phyloP scores from a whole-genome alignment of 1,284 basidiomycete genomes.

The Ganoderma multipileum region DNA sequence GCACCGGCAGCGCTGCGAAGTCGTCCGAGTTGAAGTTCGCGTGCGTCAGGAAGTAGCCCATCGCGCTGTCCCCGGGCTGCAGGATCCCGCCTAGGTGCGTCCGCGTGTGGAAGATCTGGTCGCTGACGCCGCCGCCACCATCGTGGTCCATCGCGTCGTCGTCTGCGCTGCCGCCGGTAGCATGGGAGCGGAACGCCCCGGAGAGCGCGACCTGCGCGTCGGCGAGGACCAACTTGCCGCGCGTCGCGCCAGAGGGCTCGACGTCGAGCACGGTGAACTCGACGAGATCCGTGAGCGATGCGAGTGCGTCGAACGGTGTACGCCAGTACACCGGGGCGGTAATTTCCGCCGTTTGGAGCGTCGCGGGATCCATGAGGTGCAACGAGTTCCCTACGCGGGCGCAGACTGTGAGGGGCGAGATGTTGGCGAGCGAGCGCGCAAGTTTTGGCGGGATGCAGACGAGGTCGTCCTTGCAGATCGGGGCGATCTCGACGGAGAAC shows the following conservation, averaged over 20 bases:
- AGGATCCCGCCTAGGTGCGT: constrained; percentile 96
- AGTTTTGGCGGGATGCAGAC: constrained; percentile 88
- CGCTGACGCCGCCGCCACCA: constrained; percentile 43
- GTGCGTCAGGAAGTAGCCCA: constrained; percentile 90
- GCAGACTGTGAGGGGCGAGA: constrained; percentile 88
- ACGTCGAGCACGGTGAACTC: constrained; percentile 97
- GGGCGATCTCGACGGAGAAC: constrained; percentile 96
- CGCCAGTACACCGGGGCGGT: constrained; percentile 91
- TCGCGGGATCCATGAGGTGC: constrained; percentile 90
- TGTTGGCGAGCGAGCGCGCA: constrained; percentile 87
- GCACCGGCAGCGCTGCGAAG: constrained; percentile 79
- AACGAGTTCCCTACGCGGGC: constrained; percentile 92
- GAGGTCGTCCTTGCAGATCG: constrained; percentile 98
- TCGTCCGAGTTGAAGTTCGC: constrained; percentile 94
- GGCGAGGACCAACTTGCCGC: constrained; percentile 85
- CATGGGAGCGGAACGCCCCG: constrained; percentile 72
- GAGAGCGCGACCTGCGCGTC: constrained; percentile 95
- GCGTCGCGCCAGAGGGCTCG: constrained; percentile 77
- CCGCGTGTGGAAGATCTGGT: constrained; percentile 93
- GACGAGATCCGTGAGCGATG: constrained; percentile 84
- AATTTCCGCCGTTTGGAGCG: constrained; percentile 87
- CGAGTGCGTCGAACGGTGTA: constrained; percentile 85
- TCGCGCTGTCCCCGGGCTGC: constrained; percentile 92
- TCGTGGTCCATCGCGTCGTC: constrained; percentile 70
- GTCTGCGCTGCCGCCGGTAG: constrained; percentile 32